Conservation (phyloP, 2,329 filamentous ascomycete genomes). For the Arthroderma uncinatum region DNA sequence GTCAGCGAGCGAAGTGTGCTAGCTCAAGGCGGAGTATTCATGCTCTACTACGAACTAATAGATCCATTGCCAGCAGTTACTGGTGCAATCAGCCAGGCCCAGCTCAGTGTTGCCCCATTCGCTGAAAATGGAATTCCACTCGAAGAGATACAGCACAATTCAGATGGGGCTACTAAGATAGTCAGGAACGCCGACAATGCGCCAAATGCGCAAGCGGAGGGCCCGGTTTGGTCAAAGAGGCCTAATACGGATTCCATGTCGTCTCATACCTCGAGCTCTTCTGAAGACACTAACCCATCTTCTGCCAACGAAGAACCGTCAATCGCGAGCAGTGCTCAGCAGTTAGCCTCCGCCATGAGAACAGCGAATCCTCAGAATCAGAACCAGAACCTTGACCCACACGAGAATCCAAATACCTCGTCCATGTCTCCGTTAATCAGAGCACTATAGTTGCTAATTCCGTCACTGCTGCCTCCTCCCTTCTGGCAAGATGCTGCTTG, state of each 20-base stretch:
- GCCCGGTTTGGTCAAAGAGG: background rate
- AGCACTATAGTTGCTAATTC: background rate
- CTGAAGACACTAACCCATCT: background rate
- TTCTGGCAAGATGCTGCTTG: background rate
- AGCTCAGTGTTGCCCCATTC: background rate
- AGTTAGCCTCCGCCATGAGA: background rate
- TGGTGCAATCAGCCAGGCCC: background rate
- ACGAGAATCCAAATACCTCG: background rate
- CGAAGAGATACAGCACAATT: background rate
- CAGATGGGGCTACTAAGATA: background rate
- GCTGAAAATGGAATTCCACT: background rate
- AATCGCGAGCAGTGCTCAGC: background rate
- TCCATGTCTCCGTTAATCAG: background rate
- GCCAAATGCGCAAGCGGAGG: background rate
- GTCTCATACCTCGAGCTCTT: background rate
- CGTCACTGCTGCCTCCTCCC: too few species aligned
- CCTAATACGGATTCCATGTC: background rate
- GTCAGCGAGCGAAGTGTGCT: constrained; percentile 65
- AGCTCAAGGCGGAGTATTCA: constrained; percentile 73
- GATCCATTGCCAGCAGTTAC: constrained; percentile 27
- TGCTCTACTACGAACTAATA: constrained; percentile 87
- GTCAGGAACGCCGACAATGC: background rate
- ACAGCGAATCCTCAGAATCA: background rate
- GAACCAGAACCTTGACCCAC: background rate
- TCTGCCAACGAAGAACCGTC: background rate